Conservation (phyloP, 2,329 filamentous ascomycete species). For the Alternaria arbusti region DNA sequence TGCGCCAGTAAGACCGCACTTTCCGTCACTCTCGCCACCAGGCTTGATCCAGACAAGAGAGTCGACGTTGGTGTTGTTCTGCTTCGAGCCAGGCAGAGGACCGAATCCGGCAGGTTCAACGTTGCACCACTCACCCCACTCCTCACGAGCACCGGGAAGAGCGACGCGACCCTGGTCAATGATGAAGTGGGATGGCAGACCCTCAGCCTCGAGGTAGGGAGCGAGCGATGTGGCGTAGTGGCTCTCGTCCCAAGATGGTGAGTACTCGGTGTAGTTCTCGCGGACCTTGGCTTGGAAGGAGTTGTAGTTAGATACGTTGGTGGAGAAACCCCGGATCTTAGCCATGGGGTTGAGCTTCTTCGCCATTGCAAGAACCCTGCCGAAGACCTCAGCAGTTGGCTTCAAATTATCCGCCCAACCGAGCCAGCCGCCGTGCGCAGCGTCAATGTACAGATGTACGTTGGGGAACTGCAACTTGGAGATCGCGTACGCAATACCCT, state of each 20-base stretch:
- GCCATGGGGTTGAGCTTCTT: slow-evolving; percentile 28
- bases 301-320: slow-evolving; percentile 41
- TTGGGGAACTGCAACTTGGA: slow-evolving; percentile 37
- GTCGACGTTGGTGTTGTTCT: slow-evolving; percentile 33
- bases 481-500: slow-evolving; percentile 39
- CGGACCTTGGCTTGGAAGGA: slow-evolving; percentile 30
- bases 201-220: slow-evolving; percentile 29
- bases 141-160: slow-evolving; percentile 26
- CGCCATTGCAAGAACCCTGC: slow-evolving; percentile 29
- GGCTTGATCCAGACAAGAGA: slow-evolving; percentile 43
- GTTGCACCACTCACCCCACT: slow-evolving; percentile 43
- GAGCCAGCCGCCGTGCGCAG: slow-evolving; percentile 40
- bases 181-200: slow-evolving; percentile 36
- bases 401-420: slow-evolving; percentile 39
- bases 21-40: slow-evolving; percentile 37
- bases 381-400: slow-evolving; percentile 33
- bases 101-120: slow-evolving; percentile 34
- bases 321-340: slow-evolving; percentile 35
- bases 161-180: slow-evolving; percentile 37
- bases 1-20: slow-evolving; percentile 32
- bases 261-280: slow-evolving; percentile 34
- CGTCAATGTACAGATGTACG: slow-evolving; percentile 37
- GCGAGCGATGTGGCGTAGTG: slow-evolving; percentile 31
- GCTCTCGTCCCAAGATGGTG: slow-evolving; percentile 33
- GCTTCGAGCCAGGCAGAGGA: slow-evolving; percentile 18